Conservation (phyloP, 108 stramenopile species). For the Cyclotella kingstonii region DNA sequence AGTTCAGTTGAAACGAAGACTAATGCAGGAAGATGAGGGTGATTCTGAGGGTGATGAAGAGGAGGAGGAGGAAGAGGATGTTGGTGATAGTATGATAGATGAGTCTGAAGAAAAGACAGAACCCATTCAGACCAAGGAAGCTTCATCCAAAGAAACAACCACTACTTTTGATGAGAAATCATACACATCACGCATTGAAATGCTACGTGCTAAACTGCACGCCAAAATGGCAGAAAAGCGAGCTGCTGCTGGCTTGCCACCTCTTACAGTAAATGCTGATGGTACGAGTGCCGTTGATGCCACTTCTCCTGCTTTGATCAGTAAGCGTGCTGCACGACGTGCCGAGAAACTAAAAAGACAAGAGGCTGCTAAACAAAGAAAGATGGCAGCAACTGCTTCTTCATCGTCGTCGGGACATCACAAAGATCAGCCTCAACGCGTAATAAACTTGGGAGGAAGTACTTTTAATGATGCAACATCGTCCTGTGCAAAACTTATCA, state of each 20-base stretch:
- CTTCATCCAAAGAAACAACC: background rate
- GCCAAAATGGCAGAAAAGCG: slow-evolving; percentile 77
- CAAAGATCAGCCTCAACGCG: slow-evolving; percentile 18
- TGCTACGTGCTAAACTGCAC: slow-evolving; percentile 72
- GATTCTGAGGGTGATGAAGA: slow-evolving; percentile 10
- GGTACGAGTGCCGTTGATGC: slow-evolving; percentile 7
- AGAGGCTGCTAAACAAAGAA: slow-evolving; percentile 62
- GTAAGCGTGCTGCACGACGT: slow-evolving; percentile 84
- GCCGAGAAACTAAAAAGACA: slow-evolving; percentile 72
- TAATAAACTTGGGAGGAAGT: slow-evolving; percentile 40
- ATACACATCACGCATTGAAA: slow-evolving; percentile 76
- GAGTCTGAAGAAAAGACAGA: slow-evolving; percentile 31
- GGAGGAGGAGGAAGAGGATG: slow-evolving; percentile 24
- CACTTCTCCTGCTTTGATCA: slow-evolving; percentile 49
- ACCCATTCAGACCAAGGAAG: too few species aligned
- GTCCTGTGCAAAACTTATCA: slow-evolving; percentile 19
- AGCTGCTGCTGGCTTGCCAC: slow-evolving; percentile 17
- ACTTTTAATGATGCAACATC: slow-evolving; percentile 24
- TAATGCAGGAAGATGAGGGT: slow-evolving; percentile 46
- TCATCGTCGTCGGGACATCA: slow-evolving; percentile 24
- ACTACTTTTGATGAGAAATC: slow-evolving; percentile 8
- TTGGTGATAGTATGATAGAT: slow-evolving; percentile 19
- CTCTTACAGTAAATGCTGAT: background rate
- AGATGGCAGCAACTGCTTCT: slow-evolving; percentile 44
- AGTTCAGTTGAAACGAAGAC: slow-evolving; percentile 61